A percentile compares a stretch with the other conserved stretches of the same genome.
Evolutionary conservation across 257 asterid genomes (phyloP).

Genomic region (Galeopsis tetrahit): DNA sequence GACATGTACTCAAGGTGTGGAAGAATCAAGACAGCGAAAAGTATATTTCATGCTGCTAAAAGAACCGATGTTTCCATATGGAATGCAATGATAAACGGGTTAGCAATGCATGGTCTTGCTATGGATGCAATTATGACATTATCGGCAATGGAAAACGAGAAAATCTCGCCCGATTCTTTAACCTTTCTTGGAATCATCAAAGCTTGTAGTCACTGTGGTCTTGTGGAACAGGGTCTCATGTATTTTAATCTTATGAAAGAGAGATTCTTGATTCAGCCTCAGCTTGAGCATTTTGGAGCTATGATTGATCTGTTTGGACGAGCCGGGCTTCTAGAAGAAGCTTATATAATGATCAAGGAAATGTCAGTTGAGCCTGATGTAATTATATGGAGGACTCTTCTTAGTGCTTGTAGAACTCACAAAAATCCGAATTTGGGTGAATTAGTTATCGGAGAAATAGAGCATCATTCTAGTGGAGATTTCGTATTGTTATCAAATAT

Average conservation of each 20-base stretch:
- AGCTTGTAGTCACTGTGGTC: neutral
- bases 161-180: constrained; percentile 58
- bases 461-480: constrained; percentile 68
- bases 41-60: constrained; percentile 46
- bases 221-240: constrained; percentile 62
- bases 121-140: constrained; percentile 51
- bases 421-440: constrained; percentile 63
- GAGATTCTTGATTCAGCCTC: constrained; percentile 54
- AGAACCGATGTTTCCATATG: constrained; percentile 37
- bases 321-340: constrained; percentile 72
- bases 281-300: constrained; percentile 83
- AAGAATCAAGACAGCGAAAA: constrained; percentile 60
- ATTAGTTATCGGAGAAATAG: constrained; percentile 50
- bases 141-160: constrained; percentile 50
- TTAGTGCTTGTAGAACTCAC: constrained; percentile 74
- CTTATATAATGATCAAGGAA: constrained; percentile 56
- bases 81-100: constrained; percentile 1
- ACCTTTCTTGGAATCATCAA: constrained; percentile 68
- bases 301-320: constrained; percentile 78
- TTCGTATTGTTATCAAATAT: constrained; percentile 68
- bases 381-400: constrained; percentile 67
- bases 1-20: constrained; percentile 93
- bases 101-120: constrained; percentile 3
- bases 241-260: constrained; percentile 66
- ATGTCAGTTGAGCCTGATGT: constrained; percentile 77